These are phyloP conservation scores for Noccaea caerulescens DNA, from an alignment of 345 rosid species.

Conservation along the genomic window DNA sequence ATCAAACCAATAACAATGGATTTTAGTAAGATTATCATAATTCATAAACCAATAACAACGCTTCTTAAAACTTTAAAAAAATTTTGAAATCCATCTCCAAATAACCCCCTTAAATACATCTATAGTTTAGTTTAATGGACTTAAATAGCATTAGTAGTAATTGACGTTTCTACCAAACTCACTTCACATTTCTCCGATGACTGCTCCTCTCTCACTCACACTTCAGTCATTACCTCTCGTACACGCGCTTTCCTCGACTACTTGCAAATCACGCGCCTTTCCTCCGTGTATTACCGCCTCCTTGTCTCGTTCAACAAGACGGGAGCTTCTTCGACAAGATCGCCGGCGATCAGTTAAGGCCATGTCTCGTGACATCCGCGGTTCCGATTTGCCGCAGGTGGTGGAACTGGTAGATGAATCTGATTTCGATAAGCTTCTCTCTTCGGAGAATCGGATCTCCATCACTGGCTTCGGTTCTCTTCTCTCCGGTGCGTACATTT, in stretches of 20 bases:
- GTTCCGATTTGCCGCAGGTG: conserved; percentile 34
- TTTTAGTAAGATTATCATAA: no score
- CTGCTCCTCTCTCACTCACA: conserved; percentile 30
- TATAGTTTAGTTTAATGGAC: neutral
- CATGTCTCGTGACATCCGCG: conserved; percentile 36
- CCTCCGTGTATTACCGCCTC: conserved; percentile 5
- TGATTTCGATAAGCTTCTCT: conserved; percentile 60
- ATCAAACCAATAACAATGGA: no score
- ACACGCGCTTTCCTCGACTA: conserved; percentile 2
- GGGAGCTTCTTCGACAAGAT: conserved; percentile 29
- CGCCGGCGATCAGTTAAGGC: conserved; percentile 31
- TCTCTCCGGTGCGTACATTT: conserved; percentile 67
- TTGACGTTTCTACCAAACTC: neutral
- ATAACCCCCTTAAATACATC: neutral
- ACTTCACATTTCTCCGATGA: conserved; percentile 13
- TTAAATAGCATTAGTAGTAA: neutral
- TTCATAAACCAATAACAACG: no score
- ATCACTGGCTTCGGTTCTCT: conserved; percentile 96
- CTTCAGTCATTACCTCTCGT: conserved; percentile 11
- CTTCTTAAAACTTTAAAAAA: no score
- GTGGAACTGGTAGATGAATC: conserved; percentile 58
- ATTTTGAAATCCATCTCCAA: no score
- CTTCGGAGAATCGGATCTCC: conserved; percentile 72
- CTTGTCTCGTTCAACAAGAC: neutral
- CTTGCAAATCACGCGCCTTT: conserved; percentile 34